Evolutionary conservation across 2,329 filamentous ascomycete genomes (phyloP).

Genomic region (Thermothelomyces thermophilus): DNA sequence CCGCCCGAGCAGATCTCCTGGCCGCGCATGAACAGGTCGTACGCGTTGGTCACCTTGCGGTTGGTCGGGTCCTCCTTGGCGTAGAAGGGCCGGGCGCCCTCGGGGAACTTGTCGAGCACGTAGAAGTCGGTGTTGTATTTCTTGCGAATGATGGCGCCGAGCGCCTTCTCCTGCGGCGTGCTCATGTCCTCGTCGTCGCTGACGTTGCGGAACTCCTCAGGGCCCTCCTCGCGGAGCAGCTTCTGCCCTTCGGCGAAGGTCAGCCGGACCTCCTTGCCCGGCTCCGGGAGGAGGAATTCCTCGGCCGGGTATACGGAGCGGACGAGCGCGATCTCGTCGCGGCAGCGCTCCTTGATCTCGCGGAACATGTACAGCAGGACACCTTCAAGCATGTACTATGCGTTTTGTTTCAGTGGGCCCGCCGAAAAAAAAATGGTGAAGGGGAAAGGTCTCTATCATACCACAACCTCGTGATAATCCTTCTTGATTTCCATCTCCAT

Average conservation of each 20-base stretch:
- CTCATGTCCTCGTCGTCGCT: conserved; percentile 71
- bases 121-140: conserved; percentile 97
- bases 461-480: conserved; percentile 66
- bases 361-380: conserved; percentile 75
- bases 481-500: conserved; percentile 83
- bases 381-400: conserved; percentile 56
- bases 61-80: conserved; percentile 71
- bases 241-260: conserved; percentile 73
- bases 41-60: conserved; percentile 58
- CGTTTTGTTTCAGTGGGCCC: not conserved
- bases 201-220: conserved; percentile 59
- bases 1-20: conserved; percentile 91
- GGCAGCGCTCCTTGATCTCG: conserved; percentile 51
- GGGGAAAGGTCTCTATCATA: not conserved
- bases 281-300: conserved; percentile 66
- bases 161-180: conserved; percentile 79
- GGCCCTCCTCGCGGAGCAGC: conserved; percentile 69
- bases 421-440: not conserved
- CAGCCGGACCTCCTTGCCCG: conserved; percentile 68
- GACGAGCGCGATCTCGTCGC: conserved; percentile 65
- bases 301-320: conserved; percentile 71
- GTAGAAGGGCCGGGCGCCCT: conserved; percentile 84
- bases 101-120: conserved; percentile 92
- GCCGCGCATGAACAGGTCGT: conserved; percentile 84
- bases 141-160: conserved; percentile 75